These are phyloP conservation scores for Penicillium odoratum DNA, from an alignment of 495 filamentous ascomycete genomes.

Conservation along the genomic window DNA sequence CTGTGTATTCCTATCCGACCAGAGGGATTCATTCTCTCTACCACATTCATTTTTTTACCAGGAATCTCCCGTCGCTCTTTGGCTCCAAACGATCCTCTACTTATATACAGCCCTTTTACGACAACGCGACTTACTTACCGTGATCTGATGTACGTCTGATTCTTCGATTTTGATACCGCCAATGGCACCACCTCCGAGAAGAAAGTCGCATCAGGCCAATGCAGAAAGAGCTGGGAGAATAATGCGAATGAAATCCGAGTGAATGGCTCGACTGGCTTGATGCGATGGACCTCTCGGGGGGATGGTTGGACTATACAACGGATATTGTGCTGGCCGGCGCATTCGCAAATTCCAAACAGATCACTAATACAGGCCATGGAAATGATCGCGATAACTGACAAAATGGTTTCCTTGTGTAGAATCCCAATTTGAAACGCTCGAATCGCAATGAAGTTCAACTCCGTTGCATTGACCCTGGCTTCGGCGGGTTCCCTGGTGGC, in stretches of 20 bases:
- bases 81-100: background rate
- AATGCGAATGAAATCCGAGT: background rate
- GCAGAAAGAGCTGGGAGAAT: background rate
- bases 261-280: background rate
- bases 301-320: background rate
- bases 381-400: background rate
- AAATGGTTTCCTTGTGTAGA: constrained; percentile 1
- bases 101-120: constrained; percentile 31
- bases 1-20: constrained; percentile 45
- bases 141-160: constrained; percentile 36
- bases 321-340: background rate
- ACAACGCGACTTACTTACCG: constrained; percentile 35
- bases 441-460: constrained; percentile 48
- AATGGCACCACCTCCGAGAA: background rate
- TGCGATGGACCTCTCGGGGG: background rate
- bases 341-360: background rate
- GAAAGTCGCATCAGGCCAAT: background rate
- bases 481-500: constrained; percentile 47
- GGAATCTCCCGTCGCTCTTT: constrained; percentile 35
- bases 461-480: constrained; percentile 43
- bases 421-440: constrained; percentile 10
- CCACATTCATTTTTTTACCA: constrained; percentile 42
- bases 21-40: constrained; percentile 47
- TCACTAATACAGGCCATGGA: background rate
- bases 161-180: background rate